A percentile compares a stretch with the other conserved stretches of the same genome.
These are phyloP conservation scores for Stenogyne calaminthoides DNA, from an alignment of 305 asterid genomes.

Conservation along the genomic window DNA sequence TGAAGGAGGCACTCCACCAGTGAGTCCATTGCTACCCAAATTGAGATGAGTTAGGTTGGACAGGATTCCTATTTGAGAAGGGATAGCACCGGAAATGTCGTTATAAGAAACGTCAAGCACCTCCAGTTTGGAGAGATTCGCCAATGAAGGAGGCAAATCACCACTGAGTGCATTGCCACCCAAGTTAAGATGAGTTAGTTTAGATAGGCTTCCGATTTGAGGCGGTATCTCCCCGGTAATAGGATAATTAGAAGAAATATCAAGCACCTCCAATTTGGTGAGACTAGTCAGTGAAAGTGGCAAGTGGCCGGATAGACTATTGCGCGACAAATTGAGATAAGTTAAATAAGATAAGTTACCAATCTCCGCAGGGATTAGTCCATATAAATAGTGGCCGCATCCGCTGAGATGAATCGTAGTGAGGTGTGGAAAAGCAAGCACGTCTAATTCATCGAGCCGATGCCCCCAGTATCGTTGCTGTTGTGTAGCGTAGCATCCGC, in stretches of 20 bases:
- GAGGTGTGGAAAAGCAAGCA: not conserved
- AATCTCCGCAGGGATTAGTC: slow-evolving; percentile 3
- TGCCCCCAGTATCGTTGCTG: not conserved
- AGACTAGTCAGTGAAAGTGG: too few species aligned
- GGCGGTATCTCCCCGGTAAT: not conserved
- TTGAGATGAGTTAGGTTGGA: not conserved
- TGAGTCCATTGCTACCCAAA: not conserved
- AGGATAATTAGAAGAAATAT: too few species aligned
- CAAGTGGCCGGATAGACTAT: too few species aligned
- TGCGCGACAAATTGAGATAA: too few species aligned
- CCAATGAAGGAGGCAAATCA: too few species aligned
- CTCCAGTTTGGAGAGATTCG: not conserved
- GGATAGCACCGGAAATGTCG: not conserved
- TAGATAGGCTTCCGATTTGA: not conserved
- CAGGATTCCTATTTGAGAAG: not conserved
- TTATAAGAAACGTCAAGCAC: not conserved
- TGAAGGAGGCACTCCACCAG: not conserved
- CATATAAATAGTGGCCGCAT: not conserved
- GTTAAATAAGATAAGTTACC: not conserved
- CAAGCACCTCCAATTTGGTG: too few species aligned
- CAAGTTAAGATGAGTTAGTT: not conserved
- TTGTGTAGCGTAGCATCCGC: not conserved
- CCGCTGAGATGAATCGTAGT: not conserved
- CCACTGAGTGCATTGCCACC: not conserved
- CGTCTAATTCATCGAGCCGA: not conserved